Base-by-base conservation (phyloP, 192 early-diverging fungal species). In the Coemansia sp. region DNA sequence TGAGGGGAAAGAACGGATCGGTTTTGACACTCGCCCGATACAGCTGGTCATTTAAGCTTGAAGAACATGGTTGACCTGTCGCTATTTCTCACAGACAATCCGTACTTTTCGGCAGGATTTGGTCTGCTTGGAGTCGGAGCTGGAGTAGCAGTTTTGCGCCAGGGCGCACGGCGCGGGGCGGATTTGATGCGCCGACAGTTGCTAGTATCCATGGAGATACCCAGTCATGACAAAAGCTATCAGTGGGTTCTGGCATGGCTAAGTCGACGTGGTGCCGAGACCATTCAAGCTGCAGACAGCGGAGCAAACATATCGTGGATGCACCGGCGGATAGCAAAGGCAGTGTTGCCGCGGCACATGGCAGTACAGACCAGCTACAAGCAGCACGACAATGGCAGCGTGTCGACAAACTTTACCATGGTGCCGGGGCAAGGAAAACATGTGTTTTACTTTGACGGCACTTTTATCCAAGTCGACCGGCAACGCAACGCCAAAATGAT, bases 181-280 rank as follows among this genome's bases (percentile, higher is more conserved):
- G 87, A 89, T 58, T 69, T 95, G 13, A 77, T 90, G 20, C 88
- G 90, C 49, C 90, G 96, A 22, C 87, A 92, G 43, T 75, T 98
- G 12, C 82, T 99, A 12, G 94, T 95, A 9, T 91, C 95, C 5
- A 87, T 99, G 57, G 97, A 99, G 73, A 97, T 99, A 55, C 94
- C 94, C 11, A 91, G 88, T 72, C 95, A 97, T 72, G 97, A 99
- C 78, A 92, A 93, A 65, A 90, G 91, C 40, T 98, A 98, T 82
- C 78, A 88, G 29, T 99, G 97, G 97, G 92, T 98, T 63, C 83
- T 98, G 22, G 88, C 94, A 47, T 99, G 97, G 97, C 92, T 98
- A 66, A 85, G 75, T 55, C 78, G 83, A 20, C 78, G 76, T 41
- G 75, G 79, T 7, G 66, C 66, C 15, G 73, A 75, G 16, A 72